phyloP scores from a whole-genome alignment of 306 rosid species.

The peach (Prunus persica) region DNA sequence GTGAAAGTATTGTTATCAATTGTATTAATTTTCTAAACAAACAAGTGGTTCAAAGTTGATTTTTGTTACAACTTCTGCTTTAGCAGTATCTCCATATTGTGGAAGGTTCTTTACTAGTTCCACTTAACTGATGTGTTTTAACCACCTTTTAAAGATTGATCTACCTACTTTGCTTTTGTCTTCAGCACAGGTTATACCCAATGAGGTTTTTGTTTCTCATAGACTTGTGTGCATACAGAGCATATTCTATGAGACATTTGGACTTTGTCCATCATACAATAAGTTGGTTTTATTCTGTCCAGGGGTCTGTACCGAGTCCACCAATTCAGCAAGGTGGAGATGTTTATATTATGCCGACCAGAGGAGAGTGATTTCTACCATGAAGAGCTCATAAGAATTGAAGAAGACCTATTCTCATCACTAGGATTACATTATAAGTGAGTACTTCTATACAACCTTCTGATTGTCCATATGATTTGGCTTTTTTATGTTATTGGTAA shows the following conservation, averaged over 20 bases:
- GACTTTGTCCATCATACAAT: not conserved
- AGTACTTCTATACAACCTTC: conserved; percentile 19
- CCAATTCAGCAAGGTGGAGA: conserved; percentile 97
- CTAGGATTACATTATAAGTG: conserved; percentile 89
- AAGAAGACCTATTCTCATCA: conserved; percentile 75
- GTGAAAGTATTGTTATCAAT: not conserved
- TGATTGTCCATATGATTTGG: conserved; percentile 11
- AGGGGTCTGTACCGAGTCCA: conserved; percentile 99
- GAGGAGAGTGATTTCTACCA: conserved; percentile 83
- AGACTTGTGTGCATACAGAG: not conserved
- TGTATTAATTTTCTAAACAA: not conserved
- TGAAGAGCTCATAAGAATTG: conserved; percentile 80
- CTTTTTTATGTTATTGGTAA: not conserved
- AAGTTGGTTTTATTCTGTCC: conserved; percentile 23
- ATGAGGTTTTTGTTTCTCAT: not conserved
- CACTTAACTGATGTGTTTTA: not conserved
- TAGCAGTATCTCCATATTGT: not conserved
- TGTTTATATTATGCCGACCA: conserved; percentile 83
- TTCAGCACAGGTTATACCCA: not conserved
- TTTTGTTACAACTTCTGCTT: not conserved
- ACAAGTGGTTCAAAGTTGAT: not conserved
- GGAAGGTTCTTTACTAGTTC: not conserved
- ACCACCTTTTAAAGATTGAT: not conserved
- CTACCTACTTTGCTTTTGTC: not conserved
- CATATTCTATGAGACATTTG: not conserved